Evolutionary conservation across 2,329 filamentous ascomycete genomes (phyloP).

Genomic region (Pyricularia sp.): DNA sequence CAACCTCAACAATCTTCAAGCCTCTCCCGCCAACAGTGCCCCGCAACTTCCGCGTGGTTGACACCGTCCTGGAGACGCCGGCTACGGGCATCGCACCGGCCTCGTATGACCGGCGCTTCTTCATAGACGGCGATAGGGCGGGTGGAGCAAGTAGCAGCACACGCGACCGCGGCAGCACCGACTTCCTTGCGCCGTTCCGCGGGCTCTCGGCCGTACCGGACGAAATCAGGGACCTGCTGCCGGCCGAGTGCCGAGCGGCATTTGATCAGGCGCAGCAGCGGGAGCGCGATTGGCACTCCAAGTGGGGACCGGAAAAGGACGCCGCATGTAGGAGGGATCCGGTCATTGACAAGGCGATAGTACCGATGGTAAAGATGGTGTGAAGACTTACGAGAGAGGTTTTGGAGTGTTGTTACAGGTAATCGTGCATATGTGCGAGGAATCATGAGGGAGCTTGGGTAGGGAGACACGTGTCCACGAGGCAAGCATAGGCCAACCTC

Average conservation of each 20-base stretch:
- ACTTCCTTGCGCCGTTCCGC: slow-evolving; percentile 42
- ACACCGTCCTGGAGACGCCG: slow-evolving; percentile 44
- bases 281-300: slow-evolving; percentile 63
- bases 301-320: slow-evolving; percentile 62
- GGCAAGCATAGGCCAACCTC: background rate
- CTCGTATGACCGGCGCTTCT: slow-evolving; percentile 31
- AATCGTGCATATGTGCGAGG: background rate
- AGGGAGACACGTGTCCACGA: background rate
- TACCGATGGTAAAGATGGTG: slow-evolving; percentile 25
- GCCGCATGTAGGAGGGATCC: slow-evolving; percentile 43
- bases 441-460: background rate
- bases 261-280: slow-evolving; percentile 58
- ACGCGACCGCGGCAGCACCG: slow-evolving; percentile 20
- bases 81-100: slow-evolving; percentile 34
- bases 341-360: slow-evolving; percentile 54
- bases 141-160: slow-evolving; percentile 7
- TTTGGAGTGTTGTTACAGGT: background rate
- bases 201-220: slow-evolving; percentile 56
- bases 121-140: slow-evolving; percentile 4
- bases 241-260: slow-evolving; percentile 59
- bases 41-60: slow-evolving; percentile 48
- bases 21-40: slow-evolving; percentile 38
- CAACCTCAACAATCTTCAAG: slow-evolving; percentile 29
- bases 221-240: slow-evolving; percentile 57
- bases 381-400: background rate